Conservation (phyloP, 352 stramenopile genomes). For the Pythium sukuiense region DNA sequence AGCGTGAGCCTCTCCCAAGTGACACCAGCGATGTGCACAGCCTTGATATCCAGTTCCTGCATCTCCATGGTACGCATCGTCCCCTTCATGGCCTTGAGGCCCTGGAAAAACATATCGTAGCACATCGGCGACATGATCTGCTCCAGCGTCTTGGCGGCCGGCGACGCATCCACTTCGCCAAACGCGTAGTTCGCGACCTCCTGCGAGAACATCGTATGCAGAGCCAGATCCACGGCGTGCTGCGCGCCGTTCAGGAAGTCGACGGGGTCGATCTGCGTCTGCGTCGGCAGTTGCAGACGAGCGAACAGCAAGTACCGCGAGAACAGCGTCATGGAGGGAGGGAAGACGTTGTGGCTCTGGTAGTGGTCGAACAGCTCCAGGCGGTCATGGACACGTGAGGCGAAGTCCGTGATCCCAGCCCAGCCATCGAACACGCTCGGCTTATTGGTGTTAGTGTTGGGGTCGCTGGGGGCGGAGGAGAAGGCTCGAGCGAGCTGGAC, state of each 20-base stretch:
- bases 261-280: slow-evolving; percentile 28
- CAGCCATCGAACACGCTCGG: slow-evolving; percentile 27
- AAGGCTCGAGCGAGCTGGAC: background rate
- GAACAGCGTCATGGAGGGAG: slow-evolving; percentile 23
- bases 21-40: slow-evolving; percentile 21
- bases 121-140: slow-evolving; percentile 35
- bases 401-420: slow-evolving; percentile 20
- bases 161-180: slow-evolving; percentile 20
- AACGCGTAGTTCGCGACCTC: slow-evolving; percentile 34
- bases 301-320: slow-evolving; percentile 28
- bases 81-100: slow-evolving; percentile 29
- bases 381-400: slow-evolving; percentile 25
- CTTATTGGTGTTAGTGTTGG: background rate
- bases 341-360: slow-evolving; percentile 30
- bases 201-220: slow-evolving; percentile 33
- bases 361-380: slow-evolving; percentile 38
- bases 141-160: slow-evolving; percentile 22
- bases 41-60: slow-evolving; percentile 30
- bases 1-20: slow-evolving; percentile 30
- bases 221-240: slow-evolving; percentile 31
- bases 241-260: slow-evolving; percentile 33
- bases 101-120: slow-evolving; percentile 34
- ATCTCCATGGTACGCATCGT: slow-evolving; percentile 31
- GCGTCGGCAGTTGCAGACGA: slow-evolving; percentile 29
- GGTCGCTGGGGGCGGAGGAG: slow-evolving; percentile 3